Evolutionary conservation across 345 rosid genomes (phyloP).

Genomic region (Rhodamnia rubescens): DNA sequence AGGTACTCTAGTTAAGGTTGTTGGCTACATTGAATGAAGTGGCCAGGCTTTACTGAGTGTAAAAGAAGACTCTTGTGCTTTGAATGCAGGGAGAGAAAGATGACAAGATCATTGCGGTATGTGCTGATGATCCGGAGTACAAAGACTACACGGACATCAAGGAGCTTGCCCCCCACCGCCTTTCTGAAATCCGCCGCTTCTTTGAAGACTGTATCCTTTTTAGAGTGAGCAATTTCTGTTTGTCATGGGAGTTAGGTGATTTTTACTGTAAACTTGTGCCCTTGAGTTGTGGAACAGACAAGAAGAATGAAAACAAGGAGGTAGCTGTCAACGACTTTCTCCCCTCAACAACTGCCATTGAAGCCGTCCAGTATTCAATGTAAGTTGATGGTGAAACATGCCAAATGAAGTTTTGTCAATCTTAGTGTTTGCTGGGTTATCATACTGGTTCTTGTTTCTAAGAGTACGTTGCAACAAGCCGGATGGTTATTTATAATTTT

Average conservation of each 20-base stretch:
- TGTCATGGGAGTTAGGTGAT: not conserved
- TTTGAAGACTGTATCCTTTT: constrained; percentile 88
- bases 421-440: not conserved
- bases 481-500: not conserved
- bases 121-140: constrained; percentile 97
- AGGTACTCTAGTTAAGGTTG: constrained; percentile 22
- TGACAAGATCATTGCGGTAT: constrained; percentile 94
- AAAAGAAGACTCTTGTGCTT: not conserved
- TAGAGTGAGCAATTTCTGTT: not conserved
- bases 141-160: constrained; percentile 83
- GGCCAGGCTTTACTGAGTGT: not conserved
- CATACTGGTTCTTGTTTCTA: not conserved
- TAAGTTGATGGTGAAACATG: constrained; percentile 14
- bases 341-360: constrained; percentile 53
- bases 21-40: not conserved
- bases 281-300: constrained; percentile 33
- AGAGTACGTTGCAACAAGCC: not conserved
- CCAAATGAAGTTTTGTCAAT: not conserved
- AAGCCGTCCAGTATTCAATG: constrained; percentile 91
- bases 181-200: constrained; percentile 83
- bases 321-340: constrained; percentile 95
- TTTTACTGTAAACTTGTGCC: not conserved
- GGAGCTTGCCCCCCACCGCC: constrained; percentile 95
- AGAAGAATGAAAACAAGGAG: constrained; percentile 96
- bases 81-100: constrained; percentile 80